phyloP scores from a whole-genome alignment of 345 rosid genomes.

The Melaleuca alternifolia region DNA sequence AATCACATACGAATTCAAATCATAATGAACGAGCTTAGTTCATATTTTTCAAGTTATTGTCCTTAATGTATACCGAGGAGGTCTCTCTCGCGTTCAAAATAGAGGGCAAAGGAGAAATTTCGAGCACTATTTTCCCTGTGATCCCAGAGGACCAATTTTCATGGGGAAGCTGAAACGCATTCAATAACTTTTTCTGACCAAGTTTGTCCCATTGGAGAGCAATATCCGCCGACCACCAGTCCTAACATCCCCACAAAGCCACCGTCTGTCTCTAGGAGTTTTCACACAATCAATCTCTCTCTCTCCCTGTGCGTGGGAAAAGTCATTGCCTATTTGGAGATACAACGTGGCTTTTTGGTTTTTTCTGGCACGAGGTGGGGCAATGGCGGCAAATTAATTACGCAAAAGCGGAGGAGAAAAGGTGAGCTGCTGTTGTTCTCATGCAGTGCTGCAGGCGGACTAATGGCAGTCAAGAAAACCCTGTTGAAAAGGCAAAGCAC shows the following conservation, averaged over 20 bases:
- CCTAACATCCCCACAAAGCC: not conserved
- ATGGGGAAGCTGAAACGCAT: not conserved
- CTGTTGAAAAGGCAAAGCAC: not conserved
- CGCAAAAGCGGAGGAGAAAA: not conserved
- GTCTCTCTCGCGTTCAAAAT: not conserved
- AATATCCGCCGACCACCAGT: not conserved
- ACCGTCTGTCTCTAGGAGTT: not conserved
- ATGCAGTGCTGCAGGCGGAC: not conserved
- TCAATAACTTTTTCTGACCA: not conserved
- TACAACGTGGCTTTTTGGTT: not conserved
- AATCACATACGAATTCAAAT: not conserved
- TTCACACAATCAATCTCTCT: not conserved
- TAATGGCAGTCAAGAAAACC: not conserved
- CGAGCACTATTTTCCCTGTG: not conserved
- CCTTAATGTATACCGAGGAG: not conserved
- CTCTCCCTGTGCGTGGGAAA: not conserved
- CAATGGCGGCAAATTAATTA: not conserved
- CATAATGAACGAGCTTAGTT: not conserved
- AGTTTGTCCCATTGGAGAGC: not conserved
- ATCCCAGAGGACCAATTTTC: not conserved
- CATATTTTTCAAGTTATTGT: not conserved
- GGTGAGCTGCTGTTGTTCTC: not conserved
- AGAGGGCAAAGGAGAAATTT: not conserved
- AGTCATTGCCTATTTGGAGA: not conserved
- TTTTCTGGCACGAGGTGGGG: not conserved